phyloP scores from a whole-genome alignment of 2,329 filamentous ascomycete species.

The Pyrenophora teres region DNA sequence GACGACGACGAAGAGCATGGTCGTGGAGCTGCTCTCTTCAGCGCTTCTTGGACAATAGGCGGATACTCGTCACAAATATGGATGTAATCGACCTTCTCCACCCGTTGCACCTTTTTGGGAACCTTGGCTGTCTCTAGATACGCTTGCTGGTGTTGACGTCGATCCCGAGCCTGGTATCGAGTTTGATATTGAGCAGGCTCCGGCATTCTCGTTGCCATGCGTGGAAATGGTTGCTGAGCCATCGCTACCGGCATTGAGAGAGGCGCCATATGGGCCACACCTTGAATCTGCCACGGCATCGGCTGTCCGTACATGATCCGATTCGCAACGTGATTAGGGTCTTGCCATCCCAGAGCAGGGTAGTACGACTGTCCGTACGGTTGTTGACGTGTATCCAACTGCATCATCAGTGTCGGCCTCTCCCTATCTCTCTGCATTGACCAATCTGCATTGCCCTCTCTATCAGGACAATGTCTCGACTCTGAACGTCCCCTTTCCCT shows the following conservation, averaged over 20 bases:
- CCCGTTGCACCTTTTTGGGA: not conserved
- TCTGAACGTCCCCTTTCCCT: constrained; percentile 5
- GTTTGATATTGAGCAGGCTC: constrained; percentile 2
- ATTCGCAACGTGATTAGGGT: not conserved
- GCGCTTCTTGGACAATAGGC: constrained; percentile 17
- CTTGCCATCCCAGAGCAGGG: not conserved
- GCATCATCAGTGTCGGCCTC: constrained; percentile 4
- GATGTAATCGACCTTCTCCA: constrained; percentile 24
- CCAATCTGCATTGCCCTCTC: constrained; percentile 1
- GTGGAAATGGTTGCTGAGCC: not conserved
- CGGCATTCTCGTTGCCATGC: not conserved
- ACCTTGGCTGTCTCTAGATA: not conserved
- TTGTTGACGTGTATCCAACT: not conserved
- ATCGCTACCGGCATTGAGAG: not conserved
- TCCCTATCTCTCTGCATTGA: not conserved
- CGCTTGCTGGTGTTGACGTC: not conserved
- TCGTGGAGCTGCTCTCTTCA: constrained; percentile 9
- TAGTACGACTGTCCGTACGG: not conserved
- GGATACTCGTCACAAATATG: constrained; percentile 30
- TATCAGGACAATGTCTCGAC: not conserved
- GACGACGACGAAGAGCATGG: constrained; percentile 8
- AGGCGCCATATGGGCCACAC: not conserved
- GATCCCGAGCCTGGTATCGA: constrained; percentile 3
- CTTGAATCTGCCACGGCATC: constrained; percentile 5
- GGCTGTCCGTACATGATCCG: not conserved